These are phyloP conservation scores for Xylariales sp. DNA, from an alignment of 2,329 filamentous ascomycete species.

Conservation along the genomic window DNA sequence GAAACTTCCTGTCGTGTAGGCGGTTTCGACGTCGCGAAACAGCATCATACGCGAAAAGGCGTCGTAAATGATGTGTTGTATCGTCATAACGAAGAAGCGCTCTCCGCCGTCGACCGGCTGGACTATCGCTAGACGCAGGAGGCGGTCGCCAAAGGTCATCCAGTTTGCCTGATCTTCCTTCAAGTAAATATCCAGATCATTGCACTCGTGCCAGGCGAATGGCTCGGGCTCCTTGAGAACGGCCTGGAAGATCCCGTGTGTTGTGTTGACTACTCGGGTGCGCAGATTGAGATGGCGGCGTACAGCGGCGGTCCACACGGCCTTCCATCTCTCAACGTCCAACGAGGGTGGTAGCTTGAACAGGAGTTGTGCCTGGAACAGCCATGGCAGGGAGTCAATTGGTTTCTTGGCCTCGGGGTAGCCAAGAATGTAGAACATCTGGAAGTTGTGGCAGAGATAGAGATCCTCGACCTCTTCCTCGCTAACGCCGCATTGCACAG, in stretches of 20 bases:
- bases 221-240: neutral
- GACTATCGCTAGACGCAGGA: conserved; percentile 3
- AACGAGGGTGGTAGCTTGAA: conserved; percentile 1
- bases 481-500: neutral
- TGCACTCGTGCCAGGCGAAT: neutral
- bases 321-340: conserved; percentile 1
- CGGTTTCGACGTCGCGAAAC: conserved; percentile 6
- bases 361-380: conserved; percentile 3
- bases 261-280: conserved; percentile 31
- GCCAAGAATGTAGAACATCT: conserved; percentile 5
- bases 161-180: neutral
- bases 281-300: conserved; percentile 2
- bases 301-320: conserved; percentile 3
- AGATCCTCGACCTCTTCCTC: conserved; percentile 5
- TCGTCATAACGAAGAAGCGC: conserved; percentile 5
- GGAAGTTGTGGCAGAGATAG: conserved; percentile 1
- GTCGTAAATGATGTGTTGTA: conserved; percentile 8
- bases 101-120: neutral
- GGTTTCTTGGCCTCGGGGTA: conserved; percentile 5
- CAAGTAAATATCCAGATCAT: conserved; percentile 3
- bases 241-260: conserved; percentile 2
- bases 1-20: conserved; percentile 2
- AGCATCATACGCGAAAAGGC: conserved; percentile 8
- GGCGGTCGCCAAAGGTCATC: conserved; percentile 4
- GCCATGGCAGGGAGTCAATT: conserved; percentile 1